Conservation (phyloP, 2,329 filamentous ascomycete genomes). For the Cladosporium sp. region DNA sequence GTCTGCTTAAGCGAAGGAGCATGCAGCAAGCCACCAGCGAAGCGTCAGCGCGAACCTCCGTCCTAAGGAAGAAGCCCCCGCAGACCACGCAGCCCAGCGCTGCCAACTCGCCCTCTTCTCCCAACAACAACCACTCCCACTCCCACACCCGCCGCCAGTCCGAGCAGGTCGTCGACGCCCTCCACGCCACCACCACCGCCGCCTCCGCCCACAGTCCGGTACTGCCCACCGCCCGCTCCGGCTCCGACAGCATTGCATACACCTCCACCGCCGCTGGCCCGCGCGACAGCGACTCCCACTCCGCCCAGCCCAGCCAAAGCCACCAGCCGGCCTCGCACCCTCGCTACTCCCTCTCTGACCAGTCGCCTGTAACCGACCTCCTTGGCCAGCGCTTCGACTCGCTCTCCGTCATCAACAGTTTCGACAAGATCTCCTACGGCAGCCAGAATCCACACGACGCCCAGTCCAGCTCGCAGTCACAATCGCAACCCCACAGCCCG, state of each 20-base stretch:
- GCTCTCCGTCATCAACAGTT: slow-evolving; percentile 39
- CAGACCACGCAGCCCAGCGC: neutral
- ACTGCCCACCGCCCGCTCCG: slow-evolving; percentile 11
- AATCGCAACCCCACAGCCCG: slow-evolving; percentile 18
- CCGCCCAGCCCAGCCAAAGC: neutral
- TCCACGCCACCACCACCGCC: neutral
- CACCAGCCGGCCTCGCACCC: slow-evolving; percentile 14
- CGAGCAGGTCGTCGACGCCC: neutral
- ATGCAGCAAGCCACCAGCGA: slow-evolving; percentile 3
- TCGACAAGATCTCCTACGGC: slow-evolving; percentile 36
- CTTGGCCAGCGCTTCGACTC: slow-evolving; percentile 45
- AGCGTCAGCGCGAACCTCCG: neutral
- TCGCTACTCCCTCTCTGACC: slow-evolving; percentile 35
- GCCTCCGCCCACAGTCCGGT: neutral
- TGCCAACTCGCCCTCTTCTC: neutral
- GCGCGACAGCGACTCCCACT: neutral
- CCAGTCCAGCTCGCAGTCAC: slow-evolving; percentile 18
- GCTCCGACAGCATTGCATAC: slow-evolving; percentile 9
- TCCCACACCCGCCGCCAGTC: slow-evolving; percentile 12
- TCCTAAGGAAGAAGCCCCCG: neutral
- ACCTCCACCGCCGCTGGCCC: slow-evolving; percentile 2
- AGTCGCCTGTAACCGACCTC: slow-evolving; percentile 35
- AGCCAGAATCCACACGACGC: slow-evolving; percentile 22
- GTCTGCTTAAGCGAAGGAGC: slow-evolving; percentile 11
- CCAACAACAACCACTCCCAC: neutral